Evolutionary conservation across 2,329 filamentous ascomycete genomes (phyloP).

Genomic region (Hyphodiscus sp.): DNA sequence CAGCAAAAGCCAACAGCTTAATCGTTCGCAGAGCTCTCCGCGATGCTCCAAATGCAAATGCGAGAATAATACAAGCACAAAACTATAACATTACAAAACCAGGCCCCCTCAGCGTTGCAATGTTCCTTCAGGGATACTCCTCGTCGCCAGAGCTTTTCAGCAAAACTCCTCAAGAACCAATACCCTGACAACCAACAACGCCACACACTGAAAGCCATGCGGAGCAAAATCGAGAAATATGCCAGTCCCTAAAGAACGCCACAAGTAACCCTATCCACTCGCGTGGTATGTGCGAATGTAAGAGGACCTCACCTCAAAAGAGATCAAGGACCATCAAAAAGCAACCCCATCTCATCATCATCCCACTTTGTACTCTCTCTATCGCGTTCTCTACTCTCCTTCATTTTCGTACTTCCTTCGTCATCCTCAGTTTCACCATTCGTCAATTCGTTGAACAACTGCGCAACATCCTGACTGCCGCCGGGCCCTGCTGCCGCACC

Average conservation of each 20-base stretch:
- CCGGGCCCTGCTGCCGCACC: not conserved
- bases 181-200: not conserved
- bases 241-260: not conserved
- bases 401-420: constrained; percentile 10
- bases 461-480: constrained; percentile 18
- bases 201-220: not conserved
- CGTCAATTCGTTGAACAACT: constrained; percentile 29
- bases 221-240: not conserved
- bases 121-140: too few relatives aligned
- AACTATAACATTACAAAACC: too few relatives aligned
- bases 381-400: constrained; percentile 4
- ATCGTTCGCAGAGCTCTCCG: too few relatives aligned
- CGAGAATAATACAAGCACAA: not conserved
- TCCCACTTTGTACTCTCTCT: constrained; percentile 16
- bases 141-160: too few relatives aligned
- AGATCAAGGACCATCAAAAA: constrained; percentile 23
- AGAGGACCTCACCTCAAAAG: not conserved
- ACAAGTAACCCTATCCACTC: not conserved
- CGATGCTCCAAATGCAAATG: not conserved
- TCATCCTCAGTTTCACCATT: constrained; percentile 22
- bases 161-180: too few relatives aligned
- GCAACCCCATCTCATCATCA: constrained; percentile 22
- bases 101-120: too few relatives aligned
- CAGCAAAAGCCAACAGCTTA: too few relatives aligned
- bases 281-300: not conserved